Evolutionary conservation across 2,329 filamentous ascomycete species (phyloP).

Genomic region (Microcera coccophila): DNA sequence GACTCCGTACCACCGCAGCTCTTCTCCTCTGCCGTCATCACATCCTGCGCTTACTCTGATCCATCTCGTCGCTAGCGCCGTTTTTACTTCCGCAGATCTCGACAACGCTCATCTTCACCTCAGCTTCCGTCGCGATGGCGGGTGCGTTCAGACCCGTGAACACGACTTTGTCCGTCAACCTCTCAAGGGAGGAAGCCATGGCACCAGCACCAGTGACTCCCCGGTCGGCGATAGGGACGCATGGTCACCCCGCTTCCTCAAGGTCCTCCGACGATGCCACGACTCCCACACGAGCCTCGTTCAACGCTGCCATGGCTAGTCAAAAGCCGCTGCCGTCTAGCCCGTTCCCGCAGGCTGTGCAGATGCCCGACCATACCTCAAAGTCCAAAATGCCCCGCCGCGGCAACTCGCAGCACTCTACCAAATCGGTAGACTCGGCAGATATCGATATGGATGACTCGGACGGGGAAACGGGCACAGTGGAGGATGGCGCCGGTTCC

Average conservation of each 20-base stretch:
- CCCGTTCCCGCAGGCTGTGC: constrained; percentile 49
- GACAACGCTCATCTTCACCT: constrained; percentile 8
- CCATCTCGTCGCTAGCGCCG: neutral
- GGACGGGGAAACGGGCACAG: constrained; percentile 55
- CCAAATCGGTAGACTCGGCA: constrained; percentile 57
- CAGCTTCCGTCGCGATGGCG: constrained; percentile 39
- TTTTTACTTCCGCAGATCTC: constrained; percentile 7
- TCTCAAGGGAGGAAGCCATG: constrained; percentile 35
- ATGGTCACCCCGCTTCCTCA: constrained; percentile 17
- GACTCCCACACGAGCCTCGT: constrained; percentile 62
- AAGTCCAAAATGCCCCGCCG: constrained; percentile 37
- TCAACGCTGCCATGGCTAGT: constrained; percentile 39
- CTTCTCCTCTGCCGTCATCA: constrained; percentile 6
- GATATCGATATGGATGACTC: constrained; percentile 77
- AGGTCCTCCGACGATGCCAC: constrained; percentile 43
- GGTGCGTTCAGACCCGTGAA: constrained; percentile 49
- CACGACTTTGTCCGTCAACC: constrained; percentile 34
- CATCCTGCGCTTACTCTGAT: constrained; percentile 9
- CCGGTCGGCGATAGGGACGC: constrained; percentile 36
- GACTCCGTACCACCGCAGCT: constrained; percentile 20
- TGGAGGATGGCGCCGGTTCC: constrained; percentile 53
- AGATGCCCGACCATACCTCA: constrained; percentile 41
- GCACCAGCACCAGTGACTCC: constrained; percentile 35
- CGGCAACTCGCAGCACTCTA: constrained; percentile 58
- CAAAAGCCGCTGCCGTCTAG: constrained; percentile 54